Conservation (phyloP, 2,329 filamentous ascomycete species). For the Fusarium albosuccineum region DNA sequence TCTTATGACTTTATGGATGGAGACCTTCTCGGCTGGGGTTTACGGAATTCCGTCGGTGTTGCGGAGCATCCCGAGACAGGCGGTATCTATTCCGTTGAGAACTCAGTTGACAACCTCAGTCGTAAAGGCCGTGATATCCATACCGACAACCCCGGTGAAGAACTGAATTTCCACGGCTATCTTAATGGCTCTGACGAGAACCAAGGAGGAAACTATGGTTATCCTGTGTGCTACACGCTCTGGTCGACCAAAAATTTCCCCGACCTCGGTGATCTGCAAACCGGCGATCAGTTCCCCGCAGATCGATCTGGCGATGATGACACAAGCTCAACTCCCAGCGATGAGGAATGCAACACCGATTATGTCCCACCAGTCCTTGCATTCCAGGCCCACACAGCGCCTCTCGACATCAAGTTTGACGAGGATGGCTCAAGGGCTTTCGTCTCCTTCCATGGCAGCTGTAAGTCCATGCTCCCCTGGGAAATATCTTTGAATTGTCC, state of each 20-base stretch:
- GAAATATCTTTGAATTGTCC: background rate
- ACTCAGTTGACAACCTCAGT: slow-evolving; percentile 74
- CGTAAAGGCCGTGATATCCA: slow-evolving; percentile 72
- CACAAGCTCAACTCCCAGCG: slow-evolving; percentile 52
- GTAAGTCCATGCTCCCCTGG: slow-evolving; percentile 55
- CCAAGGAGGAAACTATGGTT: slow-evolving; percentile 73
- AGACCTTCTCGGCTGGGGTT: slow-evolving; percentile 72
- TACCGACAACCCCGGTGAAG: slow-evolving; percentile 78
- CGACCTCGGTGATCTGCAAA: slow-evolving; percentile 54
- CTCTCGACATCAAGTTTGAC: slow-evolving; percentile 78
- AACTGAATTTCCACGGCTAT: slow-evolving; percentile 78
- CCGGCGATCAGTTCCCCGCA: slow-evolving; percentile 64
- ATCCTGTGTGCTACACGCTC: slow-evolving; percentile 76
- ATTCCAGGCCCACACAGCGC: slow-evolving; percentile 75
- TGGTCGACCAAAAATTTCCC: slow-evolving; percentile 68
- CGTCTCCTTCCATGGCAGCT: slow-evolving; percentile 79
- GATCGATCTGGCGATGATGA: slow-evolving; percentile 45
- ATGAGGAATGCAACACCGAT: slow-evolving; percentile 58
- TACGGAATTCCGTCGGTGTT: slow-evolving; percentile 79
- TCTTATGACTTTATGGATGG: slow-evolving; percentile 64
- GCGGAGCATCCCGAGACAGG: slow-evolving; percentile 70
- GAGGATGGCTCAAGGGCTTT: slow-evolving; percentile 69
- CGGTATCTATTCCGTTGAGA: slow-evolving; percentile 74
- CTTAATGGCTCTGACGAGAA: slow-evolving; percentile 54
- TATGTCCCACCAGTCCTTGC: slow-evolving; percentile 67